These are phyloP conservation scores for Pythium biforme DNA, from an alignment of 352 stramenopile genomes.

Conservation along the genomic window DNA sequence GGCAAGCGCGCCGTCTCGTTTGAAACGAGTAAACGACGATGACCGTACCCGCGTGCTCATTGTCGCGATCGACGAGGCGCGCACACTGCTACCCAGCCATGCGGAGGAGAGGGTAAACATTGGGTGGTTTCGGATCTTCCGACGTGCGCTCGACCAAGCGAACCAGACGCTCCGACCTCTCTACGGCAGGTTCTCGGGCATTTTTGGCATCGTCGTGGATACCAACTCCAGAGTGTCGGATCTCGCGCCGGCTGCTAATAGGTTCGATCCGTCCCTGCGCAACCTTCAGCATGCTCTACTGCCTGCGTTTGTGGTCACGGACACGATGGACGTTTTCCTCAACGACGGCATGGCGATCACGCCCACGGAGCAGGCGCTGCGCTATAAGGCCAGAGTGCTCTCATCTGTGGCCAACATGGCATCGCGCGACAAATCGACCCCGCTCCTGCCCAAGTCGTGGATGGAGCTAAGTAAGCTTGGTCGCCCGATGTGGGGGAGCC, in stretches of 20 bases:
- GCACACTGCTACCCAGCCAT: background rate
- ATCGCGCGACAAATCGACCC: background rate
- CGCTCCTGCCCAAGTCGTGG: background rate
- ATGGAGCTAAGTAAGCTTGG: background rate
- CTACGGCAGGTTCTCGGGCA: background rate
- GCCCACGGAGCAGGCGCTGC: background rate
- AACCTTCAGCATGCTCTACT: slow-evolving; percentile 60
- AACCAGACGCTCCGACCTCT: background rate
- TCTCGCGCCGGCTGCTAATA: background rate
- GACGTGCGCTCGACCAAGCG: background rate
- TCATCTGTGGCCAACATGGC: background rate
- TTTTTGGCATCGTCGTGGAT: slow-evolving; percentile 42
- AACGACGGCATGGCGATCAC: background rate
- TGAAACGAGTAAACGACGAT: too few species aligned
- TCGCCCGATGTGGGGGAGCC: slow-evolving; percentile 1
- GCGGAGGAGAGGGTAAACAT: background rate
- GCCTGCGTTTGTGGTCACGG: slow-evolving; percentile 58
- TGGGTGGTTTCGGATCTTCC: background rate
- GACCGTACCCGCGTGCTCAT: too few species aligned
- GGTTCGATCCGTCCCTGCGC: slow-evolving; percentile 19
- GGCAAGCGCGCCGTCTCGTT: too few species aligned
- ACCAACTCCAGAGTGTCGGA: slow-evolving; percentile 17
- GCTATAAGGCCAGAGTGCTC: background rate
- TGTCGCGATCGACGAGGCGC: slow-evolving; percentile 7
- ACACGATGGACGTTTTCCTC: slow-evolving; percentile 30